Evolutionary conservation across 805 yeast genomes (phyloP).

Genomic region (Candida silvatica): DNA sequence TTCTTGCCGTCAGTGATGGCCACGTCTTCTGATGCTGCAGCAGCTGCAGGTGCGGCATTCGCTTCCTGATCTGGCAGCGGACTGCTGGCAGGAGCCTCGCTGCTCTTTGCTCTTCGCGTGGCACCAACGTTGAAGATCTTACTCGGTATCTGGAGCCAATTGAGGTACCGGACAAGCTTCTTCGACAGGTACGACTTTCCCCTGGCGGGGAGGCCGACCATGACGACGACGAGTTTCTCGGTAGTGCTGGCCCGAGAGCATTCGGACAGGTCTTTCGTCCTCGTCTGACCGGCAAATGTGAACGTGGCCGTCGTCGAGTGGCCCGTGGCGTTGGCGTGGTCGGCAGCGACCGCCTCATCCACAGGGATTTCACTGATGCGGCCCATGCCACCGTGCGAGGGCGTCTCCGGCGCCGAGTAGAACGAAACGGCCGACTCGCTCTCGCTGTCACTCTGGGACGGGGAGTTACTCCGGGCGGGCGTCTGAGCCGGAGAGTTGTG

Average conservation of each 20-base stretch:
- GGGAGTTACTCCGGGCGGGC: too few relatives aligned
- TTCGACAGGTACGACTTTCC: conserved; percentile 93
- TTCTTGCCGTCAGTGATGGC: conserved; percentile 3
- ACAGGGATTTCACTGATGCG: conserved; percentile 7
- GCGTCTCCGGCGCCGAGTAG: too few relatives aligned
- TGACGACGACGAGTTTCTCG: conserved; percentile 84
- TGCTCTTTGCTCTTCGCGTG: conserved; percentile 72
- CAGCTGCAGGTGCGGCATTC: neutral
- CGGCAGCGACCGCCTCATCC: neutral
- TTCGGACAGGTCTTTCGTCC: conserved; percentile 71
- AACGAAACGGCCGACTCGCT: too few relatives aligned
- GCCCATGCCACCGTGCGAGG: too few relatives aligned
- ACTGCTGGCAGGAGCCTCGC: conserved; percentile 46
- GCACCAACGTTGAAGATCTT: conserved; percentile 93
- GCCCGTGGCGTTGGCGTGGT: neutral
- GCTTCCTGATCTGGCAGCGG: conserved; percentile 42
- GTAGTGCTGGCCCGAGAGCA: conserved; percentile 45
- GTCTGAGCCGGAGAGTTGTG: too few relatives aligned
- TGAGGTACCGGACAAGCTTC: conserved; percentile 80
- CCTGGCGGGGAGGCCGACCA: conserved; percentile 95
- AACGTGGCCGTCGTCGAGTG: conserved; percentile 71
- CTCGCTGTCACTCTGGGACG: too few relatives aligned
- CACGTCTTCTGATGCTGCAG: too few relatives aligned
- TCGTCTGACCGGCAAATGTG: conserved; percentile 88
- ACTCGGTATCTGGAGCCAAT: conserved; percentile 90